Conservation (phyloP, 345 rosid genomes). For the Excoecaria cochinchinensis region DNA sequence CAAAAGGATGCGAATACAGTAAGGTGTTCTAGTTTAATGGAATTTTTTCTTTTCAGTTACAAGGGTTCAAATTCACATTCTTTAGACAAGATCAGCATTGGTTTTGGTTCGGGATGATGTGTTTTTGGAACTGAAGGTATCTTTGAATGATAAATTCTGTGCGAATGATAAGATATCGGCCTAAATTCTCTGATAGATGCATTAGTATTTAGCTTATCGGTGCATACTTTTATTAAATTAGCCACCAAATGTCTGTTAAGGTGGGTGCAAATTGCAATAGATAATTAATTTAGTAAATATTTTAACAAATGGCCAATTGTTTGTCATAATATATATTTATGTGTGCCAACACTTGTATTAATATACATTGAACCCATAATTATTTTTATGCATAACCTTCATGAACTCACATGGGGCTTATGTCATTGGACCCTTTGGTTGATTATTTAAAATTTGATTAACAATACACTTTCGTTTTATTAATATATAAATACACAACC, state of each 20-base stretch:
- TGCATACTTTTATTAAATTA: background rate
- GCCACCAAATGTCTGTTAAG: constrained; percentile 15
- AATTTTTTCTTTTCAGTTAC: too few species aligned
- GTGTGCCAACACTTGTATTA: constrained; percentile 17
- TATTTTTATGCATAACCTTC: constrained; percentile 22
- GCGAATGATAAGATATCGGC: constrained; percentile 39
- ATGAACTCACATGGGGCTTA: constrained; percentile 59
- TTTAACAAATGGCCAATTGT: background rate
- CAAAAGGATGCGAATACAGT: background rate
- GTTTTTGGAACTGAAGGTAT: constrained; percentile 25
- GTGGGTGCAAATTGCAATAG: constrained; percentile 9
- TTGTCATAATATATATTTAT: background rate
- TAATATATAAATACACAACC: constrained; percentile 1
- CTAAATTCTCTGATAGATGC: constrained; percentile 22
- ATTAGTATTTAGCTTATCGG: background rate
- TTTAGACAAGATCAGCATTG: too few species aligned
- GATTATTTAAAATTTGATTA: constrained; percentile 22
- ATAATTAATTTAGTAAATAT: constrained; percentile 1
- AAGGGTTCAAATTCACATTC: too few species aligned
- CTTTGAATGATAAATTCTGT: too few species aligned
- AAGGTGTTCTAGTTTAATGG: background rate
- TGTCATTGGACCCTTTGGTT: constrained; percentile 42
- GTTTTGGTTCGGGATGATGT: constrained; percentile 4
- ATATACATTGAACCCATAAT: constrained; percentile 27
- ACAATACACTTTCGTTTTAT: constrained; percentile 9